These are phyloP conservation scores for Picocystis sp. DNA, from an alignment of 163 green algal genomes.

Conservation along the genomic window DNA sequence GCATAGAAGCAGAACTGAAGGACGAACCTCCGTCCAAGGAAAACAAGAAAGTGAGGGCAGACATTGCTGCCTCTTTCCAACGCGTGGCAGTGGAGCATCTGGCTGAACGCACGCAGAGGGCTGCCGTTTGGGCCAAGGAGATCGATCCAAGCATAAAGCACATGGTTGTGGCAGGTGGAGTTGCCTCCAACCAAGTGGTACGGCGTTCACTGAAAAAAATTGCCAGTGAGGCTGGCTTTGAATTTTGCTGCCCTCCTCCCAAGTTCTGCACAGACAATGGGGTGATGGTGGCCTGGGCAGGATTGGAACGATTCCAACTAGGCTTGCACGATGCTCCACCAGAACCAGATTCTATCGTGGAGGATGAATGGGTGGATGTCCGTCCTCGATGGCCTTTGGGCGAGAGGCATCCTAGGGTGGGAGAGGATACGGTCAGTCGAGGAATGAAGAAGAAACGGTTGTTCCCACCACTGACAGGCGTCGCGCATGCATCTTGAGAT, in stretches of 20 bases:
- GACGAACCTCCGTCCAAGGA: neutral
- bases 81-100: slow-evolving; percentile 68
- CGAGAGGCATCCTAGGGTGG: slow-evolving; percentile 1
- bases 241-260: slow-evolving; percentile 65
- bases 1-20: slow-evolving; percentile 8
- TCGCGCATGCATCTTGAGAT: too few relatives aligned
- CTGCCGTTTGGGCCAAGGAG: slow-evolving; percentile 50
- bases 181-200: slow-evolving; percentile 72
- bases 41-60: slow-evolving; percentile 36
- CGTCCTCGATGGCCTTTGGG: slow-evolving; percentile 63
- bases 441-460: too few relatives aligned
- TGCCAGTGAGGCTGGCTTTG: slow-evolving; percentile 25
- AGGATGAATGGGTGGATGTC: slow-evolving; percentile 52
- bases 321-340: slow-evolving; percentile 23
- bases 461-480: too few relatives aligned
- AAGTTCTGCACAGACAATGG: slow-evolving; percentile 92
- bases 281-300: slow-evolving; percentile 83
- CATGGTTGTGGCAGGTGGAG: slow-evolving; percentile 72
- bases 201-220: slow-evolving; percentile 35
- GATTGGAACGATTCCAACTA: slow-evolving; percentile 33
- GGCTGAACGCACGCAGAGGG: slow-evolving; percentile 42
- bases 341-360: slow-evolving; percentile 1
- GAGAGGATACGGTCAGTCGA: too few relatives aligned
- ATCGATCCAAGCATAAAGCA: slow-evolving; percentile 16
- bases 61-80: slow-evolving; percentile 93